These are phyloP conservation scores for Aspergillus sp. DNA, from an alignment of 2,329 filamentous ascomycete genomes.

Conservation along the genomic window DNA sequence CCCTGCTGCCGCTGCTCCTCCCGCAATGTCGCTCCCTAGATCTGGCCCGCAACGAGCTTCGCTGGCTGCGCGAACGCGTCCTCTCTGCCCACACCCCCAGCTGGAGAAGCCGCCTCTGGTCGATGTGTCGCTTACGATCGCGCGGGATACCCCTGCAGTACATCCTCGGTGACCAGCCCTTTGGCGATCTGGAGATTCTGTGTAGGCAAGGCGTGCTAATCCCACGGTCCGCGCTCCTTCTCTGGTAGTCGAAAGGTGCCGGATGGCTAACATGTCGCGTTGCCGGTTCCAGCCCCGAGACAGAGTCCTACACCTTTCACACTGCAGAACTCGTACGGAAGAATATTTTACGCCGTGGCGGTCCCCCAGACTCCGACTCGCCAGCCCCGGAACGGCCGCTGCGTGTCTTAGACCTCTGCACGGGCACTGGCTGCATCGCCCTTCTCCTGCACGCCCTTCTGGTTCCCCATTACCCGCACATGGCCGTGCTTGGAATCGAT, in stretches of 20 bases:
- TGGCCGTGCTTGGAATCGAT: slow-evolving; percentile 62
- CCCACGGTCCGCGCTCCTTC: slow-evolving; percentile 47
- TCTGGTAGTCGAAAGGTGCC: neutral
- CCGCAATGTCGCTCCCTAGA: slow-evolving; percentile 35
- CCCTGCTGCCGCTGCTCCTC: slow-evolving; percentile 34
- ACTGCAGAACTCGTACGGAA: slow-evolving; percentile 41
- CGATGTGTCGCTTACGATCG: slow-evolving; percentile 36
- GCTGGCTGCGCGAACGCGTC: slow-evolving; percentile 37
- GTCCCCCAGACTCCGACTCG: neutral
- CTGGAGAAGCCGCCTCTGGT: slow-evolving; percentile 24
- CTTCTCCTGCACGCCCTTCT: slow-evolving; percentile 62
- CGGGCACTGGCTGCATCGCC: slow-evolving; percentile 83
- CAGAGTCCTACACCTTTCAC: slow-evolving; percentile 57
- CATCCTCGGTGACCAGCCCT: slow-evolving; percentile 77
- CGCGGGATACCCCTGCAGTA: slow-evolving; percentile 79
- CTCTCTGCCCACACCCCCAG: slow-evolving; percentile 8
- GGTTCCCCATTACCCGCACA: slow-evolving; percentile 22
- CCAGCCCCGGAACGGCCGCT: slow-evolving; percentile 27
- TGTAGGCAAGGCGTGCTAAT: slow-evolving; percentile 75
- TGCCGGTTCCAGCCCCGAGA: slow-evolving; percentile 47
- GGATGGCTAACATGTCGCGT: neutral
- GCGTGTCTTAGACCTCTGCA: slow-evolving; percentile 74
- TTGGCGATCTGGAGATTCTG: slow-evolving; percentile 69
- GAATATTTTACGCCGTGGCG: slow-evolving; percentile 3
- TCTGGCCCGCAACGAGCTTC: slow-evolving; percentile 38